Base-by-base conservation (phyloP, 1,284 basidiomycete species). In the Ustilago tritici region DNA sequence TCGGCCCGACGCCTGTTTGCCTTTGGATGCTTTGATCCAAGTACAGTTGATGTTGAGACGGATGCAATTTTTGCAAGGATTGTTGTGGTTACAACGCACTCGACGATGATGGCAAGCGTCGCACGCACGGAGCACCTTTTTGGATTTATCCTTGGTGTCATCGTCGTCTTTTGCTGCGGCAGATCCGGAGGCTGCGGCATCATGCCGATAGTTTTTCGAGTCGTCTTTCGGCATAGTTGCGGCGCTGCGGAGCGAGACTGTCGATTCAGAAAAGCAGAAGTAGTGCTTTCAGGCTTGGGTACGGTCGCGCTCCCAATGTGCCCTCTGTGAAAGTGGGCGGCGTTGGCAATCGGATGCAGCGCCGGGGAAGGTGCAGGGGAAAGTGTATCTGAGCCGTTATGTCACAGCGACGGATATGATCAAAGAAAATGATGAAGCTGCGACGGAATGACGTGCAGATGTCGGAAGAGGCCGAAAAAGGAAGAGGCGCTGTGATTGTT, bases 11-110 rank as follows among this genome's bases (percentile, higher is more conserved):
- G 78, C 76, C 47, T 74, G 72, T 61, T 82, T 82, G 65, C 76
- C 78, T 43, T 77, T 75, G 35, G 66, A 70, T 3, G 81, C 81
- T 49, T 82, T 81, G 65, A 71, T 69, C 74, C 80, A 82, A n/a
- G 81, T 79, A 55, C 81, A 82, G 46, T 65, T 72, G 61, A 81
- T 75, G 47, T 79, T 74, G 69, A 82, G 79, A 34, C 81, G 73
- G 46, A 71, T 68, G 63, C 81, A 82, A 56, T 82, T 80, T 56
- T 76, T 74, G 67, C 81, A 82, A 15, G 81, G 81, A 32, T 81
- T 67, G 38, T 77, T 68, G 62, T 82, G 79, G 23, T 79, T 79
- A 68, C 81, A 82, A 43, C 76, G 64, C 1, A 82, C 81, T 10
- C 81, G 67, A 36, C 75, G 70, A 52, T 80, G 69, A 50, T 81